Evolutionary conservation across 1,284 basidiomycete genomes (phyloP), one percentile per base, ranked within the genome.

Genomic region (Violaceomyces palustris): DNA sequence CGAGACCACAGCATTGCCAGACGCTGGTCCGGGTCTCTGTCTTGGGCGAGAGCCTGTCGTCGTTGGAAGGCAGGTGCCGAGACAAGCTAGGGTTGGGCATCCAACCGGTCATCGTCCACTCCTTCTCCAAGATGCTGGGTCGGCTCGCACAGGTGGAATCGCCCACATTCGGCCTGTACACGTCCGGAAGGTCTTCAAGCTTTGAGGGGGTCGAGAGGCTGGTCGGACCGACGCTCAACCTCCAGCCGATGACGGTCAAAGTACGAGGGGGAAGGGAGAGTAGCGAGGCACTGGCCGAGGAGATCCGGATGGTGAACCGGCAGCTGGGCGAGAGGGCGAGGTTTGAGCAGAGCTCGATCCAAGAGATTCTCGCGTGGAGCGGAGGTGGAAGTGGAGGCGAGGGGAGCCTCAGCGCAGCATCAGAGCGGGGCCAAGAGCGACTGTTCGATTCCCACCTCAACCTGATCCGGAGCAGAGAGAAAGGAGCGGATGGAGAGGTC

Each of bases 371-470:
- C 6, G 17, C 33, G 2, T n/a, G n/a, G n/a, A n/a, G n/a, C n/a
- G n/a, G n/a, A n/a, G n/a, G n/a, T n/a, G n/a, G n/a, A n/a, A n/a
- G n/a, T n/a, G n/a, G n/a, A n/a, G n/a, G n/a, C n/a, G n/a, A n/a
- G n/a, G n/a, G n/a, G n/a, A n/a, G n/a, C n/a, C n/a, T n/a, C n/a
- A n/a, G n/a, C n/a, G n/a, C n/a, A n/a, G n/a, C n/a, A n/a, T n/a
- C n/a, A n/a, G n/a, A n/a, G n/a, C n/a, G n/a, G n/a, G n/a, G n/a
- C n/a, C n/a, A n/a, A n/a, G n/a, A n/a, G n/a, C n/a, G n/a, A n/a
- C n/a, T n/a, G n/a, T 46, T 46, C 18, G 44, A 46, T 36, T 37
- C 44, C 1, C 44, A 46, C n/a, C 44, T 46, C 22, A 46, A 46
- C 17, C 38, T 46, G 12, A 18, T 46, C 14, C 41, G 44, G 44